Percentiles rank a stretch among this genome's conserved stretches.
These are phyloP conservation scores for Pleurotus eryngii DNA, from an alignment of 768 basidiomycete genomes.

Conservation along the genomic window DNA sequence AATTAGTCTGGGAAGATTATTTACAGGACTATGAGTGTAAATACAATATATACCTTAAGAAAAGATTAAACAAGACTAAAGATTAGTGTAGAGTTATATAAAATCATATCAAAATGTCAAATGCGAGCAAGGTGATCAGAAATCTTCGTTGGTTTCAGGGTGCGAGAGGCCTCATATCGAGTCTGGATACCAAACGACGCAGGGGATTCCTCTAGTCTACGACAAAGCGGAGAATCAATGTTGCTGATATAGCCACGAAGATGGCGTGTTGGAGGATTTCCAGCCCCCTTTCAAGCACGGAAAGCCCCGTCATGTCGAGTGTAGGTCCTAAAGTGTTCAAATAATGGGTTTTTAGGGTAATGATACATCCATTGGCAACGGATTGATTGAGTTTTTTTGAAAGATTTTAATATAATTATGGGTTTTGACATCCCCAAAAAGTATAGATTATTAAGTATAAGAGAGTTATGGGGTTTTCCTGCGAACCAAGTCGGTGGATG, in stretches of 20 bases:
- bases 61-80: background rate
- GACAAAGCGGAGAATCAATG: background rate
- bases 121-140: background rate
- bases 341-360: no score
- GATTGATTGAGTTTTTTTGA: no score
- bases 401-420: no score
- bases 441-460: no score
- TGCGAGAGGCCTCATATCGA: background rate
- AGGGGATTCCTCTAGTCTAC: background rate
- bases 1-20: no score
- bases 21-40: no score
- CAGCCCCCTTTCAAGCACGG: constrained; percentile 2
- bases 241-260: background rate
- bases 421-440: no score
- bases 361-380: no score
- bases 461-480: no score
- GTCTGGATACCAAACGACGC: background rate
- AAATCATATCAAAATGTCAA: background rate
- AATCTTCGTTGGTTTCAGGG: background rate
- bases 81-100: background rate
- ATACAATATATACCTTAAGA: no score
- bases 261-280: background rate
- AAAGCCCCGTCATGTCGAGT: background rate
- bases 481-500: no score
- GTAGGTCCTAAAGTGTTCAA: background rate